These are phyloP conservation scores for Hondaea fermentalgiana DNA, from an alignment of 108 stramenopile species.

Conservation along the genomic window DNA sequence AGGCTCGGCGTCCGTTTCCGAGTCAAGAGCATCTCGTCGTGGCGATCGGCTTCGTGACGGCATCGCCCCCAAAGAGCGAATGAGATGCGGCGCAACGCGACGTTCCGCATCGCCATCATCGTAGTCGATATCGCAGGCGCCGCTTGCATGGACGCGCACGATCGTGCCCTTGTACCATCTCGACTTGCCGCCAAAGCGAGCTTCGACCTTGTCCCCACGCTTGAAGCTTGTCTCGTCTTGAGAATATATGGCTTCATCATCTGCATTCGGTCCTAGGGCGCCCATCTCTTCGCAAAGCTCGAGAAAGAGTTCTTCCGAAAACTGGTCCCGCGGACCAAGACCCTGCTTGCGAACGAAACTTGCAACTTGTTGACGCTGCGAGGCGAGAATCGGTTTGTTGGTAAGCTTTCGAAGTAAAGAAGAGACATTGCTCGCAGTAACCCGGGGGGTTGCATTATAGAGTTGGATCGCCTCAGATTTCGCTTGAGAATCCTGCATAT, in stretches of 20 bases:
- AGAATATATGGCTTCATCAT: conserved; percentile 19
- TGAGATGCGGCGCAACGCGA: neutral
- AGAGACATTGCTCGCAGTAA: neutral
- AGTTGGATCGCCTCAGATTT: neutral
- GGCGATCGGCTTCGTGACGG: neutral
- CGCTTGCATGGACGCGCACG: conserved; percentile 23
- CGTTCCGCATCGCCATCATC: conserved; percentile 37
- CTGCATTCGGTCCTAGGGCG: conserved; percentile 29
- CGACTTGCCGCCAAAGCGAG: neutral
- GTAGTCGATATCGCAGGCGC: conserved; percentile 34
- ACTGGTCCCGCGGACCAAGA: neutral
- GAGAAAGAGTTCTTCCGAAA: neutral
- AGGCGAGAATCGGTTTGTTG: neutral
- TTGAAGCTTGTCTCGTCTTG: conserved; percentile 40
- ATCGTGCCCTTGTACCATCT: conserved; percentile 23
- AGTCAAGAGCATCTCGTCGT: neutral
- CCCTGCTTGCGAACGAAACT: neutral
- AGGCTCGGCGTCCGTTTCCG: neutral
- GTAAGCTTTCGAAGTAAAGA: neutral
- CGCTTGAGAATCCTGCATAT: too few relatives aligned
- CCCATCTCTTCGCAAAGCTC: neutral
- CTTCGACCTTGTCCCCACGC: neutral
- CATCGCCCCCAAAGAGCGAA: neutral
- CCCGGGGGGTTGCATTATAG: neutral
- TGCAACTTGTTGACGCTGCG: neutral